Conservation (phyloP, 2,329 filamentous ascomycete species). For the Metarhizium guizhouense region DNA sequence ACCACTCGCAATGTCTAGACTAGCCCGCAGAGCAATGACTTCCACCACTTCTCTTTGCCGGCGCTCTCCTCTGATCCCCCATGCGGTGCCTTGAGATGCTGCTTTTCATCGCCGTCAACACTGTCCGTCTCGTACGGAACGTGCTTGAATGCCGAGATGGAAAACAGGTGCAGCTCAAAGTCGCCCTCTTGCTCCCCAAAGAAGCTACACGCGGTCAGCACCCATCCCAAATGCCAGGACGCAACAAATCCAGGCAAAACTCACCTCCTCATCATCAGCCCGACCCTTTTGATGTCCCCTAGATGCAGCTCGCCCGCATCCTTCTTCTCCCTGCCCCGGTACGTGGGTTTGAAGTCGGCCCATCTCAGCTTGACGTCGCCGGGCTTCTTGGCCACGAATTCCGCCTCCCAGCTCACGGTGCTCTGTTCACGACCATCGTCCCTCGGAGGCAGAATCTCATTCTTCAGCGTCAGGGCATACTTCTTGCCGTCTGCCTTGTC, state of each 20-base stretch:
- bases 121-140: background rate
- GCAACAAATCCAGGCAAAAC: no score
- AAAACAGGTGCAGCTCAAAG: conserved; percentile 34
- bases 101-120: conserved; percentile 14
- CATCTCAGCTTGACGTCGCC: conserved; percentile 50
- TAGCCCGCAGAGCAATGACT: conserved; percentile 18
- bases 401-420: conserved; percentile 64
- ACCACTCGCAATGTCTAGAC: conserved; percentile 4
- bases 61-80: background rate
- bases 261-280: conserved; percentile 75
- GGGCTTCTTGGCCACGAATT: conserved; percentile 39
- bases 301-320: conserved; percentile 52
- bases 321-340: conserved; percentile 56
- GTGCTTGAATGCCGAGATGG: conserved; percentile 18
- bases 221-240: background rate
- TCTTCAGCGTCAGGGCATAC: conserved; percentile 70
- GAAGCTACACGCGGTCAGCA: conserved; percentile 45
- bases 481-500: conserved; percentile 49
- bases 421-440: conserved; percentile 63
- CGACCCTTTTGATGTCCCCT: conserved; percentile 54
- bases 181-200: conserved; percentile 65
- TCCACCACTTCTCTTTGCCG: conserved; percentile 14
- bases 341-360: conserved; percentile 60
- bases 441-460: conserved; percentile 48
- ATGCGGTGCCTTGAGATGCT: conserved; percentile 6